Conservation (phyloP, 768 basidiomycete species). For the Asterophora parasitica region DNA sequence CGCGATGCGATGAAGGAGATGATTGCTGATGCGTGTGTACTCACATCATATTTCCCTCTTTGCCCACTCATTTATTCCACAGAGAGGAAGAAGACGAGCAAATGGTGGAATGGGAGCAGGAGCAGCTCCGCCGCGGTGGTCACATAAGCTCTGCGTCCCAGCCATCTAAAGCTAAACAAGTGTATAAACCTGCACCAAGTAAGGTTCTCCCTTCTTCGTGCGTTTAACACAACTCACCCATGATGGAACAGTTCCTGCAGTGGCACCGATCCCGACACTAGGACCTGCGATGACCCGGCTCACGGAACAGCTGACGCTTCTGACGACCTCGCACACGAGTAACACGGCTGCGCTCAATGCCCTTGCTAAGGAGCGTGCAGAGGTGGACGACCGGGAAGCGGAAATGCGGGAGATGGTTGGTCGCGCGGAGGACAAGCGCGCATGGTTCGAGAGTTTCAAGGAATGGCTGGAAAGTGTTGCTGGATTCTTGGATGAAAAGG, state of each 20-base stretch:
- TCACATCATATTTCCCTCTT: neutral
- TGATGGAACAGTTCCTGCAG: constrained; percentile 54
- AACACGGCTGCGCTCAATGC: constrained; percentile 53
- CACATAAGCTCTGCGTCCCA: constrained; percentile 35
- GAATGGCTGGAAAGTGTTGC: constrained; percentile 83
- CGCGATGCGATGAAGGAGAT: constrained; percentile 72
- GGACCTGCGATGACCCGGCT: constrained; percentile 57
- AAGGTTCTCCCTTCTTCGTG: constrained; percentile 17
- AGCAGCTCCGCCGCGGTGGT: constrained; percentile 75
- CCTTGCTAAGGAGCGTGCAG: constrained; percentile 56
- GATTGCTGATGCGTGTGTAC: constrained; percentile 74
- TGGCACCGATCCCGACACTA: constrained; percentile 60
- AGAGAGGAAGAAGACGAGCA: constrained; percentile 85
- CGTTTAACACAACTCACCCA: constrained; percentile 1
- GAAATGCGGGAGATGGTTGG: constrained; percentile 75
- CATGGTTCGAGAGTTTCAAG: constrained; percentile 74
- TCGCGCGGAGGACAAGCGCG: constrained; percentile 70
- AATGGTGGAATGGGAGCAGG: constrained; percentile 79
- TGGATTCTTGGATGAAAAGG: constrained; percentile 87
- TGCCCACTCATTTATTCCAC: neutral
- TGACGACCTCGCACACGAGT: constrained; percentile 65
- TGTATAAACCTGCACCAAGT: constrained; percentile 75
- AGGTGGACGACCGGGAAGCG: constrained; percentile 61
- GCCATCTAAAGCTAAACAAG: constrained; percentile 39
- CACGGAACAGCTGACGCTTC: constrained; percentile 49